Conservation (phyloP, 495 filamentous ascomycete species). For the Penicilliopsis zonata region DNA sequence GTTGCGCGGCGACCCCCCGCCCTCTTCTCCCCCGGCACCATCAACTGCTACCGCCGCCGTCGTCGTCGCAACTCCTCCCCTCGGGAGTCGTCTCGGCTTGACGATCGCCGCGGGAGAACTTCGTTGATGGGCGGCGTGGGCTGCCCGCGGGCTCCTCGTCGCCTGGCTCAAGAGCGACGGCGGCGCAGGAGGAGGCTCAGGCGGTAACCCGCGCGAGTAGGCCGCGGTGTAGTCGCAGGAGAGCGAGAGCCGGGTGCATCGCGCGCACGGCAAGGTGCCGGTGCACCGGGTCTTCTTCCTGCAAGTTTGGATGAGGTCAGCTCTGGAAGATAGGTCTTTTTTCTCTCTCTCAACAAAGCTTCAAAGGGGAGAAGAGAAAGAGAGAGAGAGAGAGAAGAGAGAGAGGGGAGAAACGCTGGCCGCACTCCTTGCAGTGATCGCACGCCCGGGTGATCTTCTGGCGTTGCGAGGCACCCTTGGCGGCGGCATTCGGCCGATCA, state of each 20-base stretch:
- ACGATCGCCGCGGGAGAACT: no score
- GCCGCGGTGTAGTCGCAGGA: constrained; percentile 32
- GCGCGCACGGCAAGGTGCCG: constrained; percentile 30
- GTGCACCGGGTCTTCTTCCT: constrained; percentile 33
- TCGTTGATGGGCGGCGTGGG: no score
- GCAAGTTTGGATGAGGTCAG: not conserved
- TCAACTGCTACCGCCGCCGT: no score
- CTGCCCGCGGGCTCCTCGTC: constrained; percentile 1
- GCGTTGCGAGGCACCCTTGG: constrained; percentile 13
- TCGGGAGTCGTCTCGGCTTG: no score
- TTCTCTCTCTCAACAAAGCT: no score
- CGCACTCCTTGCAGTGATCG: constrained; percentile 29
- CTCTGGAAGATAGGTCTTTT: not conserved
- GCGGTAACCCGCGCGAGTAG: constrained; percentile 32
- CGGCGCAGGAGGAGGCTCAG: constrained; percentile 23
- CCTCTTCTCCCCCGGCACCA: no score
- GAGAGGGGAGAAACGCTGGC: not conserved
- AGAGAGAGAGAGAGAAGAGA: no score
- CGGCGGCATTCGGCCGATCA: no score
- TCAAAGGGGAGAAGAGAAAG: no score
- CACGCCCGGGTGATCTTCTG: constrained; percentile 36
- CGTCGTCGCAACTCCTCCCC: no score
- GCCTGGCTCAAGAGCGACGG: constrained; percentile 4
- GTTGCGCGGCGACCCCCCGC: constrained; percentile 18
- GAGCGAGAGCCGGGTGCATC: constrained; percentile 27